Conservation (phyloP, 495 filamentous ascomycete genomes). For the Chaetomium cochliodes region DNA sequence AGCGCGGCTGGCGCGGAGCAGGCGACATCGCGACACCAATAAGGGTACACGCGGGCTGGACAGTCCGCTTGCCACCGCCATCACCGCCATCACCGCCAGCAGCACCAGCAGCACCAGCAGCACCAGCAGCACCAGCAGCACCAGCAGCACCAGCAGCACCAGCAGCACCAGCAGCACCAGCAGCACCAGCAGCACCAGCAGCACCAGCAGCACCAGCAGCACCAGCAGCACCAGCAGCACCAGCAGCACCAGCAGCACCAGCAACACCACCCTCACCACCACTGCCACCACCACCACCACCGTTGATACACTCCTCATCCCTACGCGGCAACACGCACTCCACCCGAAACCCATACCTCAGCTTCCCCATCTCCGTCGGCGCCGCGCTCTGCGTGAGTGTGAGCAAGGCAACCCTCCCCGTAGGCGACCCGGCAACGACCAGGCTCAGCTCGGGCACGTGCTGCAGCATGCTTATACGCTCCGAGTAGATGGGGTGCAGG, state of each 20-base stretch:
- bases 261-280: no score
- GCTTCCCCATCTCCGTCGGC: conserved; percentile 24
- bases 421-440: conserved; percentile 68
- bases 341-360: conserved; percentile 43
- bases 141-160: no score
- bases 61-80: conserved; percentile 28
- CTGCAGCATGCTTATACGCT: conserved; percentile 74
- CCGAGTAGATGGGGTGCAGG: conserved; percentile 44
- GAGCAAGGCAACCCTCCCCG: conserved; percentile 72
- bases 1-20: conserved; percentile 38
- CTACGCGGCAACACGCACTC: conserved; percentile 46
- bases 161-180: no score
- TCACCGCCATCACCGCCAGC: no score
- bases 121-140: no score
- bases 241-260: no score
- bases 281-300: no score
- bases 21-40: conserved; percentile 46
- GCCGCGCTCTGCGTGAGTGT: conserved; percentile 62
- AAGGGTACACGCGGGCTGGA: conserved; percentile 42
- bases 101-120: no score
- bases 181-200: no score
- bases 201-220: no score
- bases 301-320: conserved; percentile 33
- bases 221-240: no score
- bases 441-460: conserved; percentile 77